Evolutionary conservation across 805 yeast genomes (phyloP).

Genomic region (Yamadazyma kitorensis): DNA sequence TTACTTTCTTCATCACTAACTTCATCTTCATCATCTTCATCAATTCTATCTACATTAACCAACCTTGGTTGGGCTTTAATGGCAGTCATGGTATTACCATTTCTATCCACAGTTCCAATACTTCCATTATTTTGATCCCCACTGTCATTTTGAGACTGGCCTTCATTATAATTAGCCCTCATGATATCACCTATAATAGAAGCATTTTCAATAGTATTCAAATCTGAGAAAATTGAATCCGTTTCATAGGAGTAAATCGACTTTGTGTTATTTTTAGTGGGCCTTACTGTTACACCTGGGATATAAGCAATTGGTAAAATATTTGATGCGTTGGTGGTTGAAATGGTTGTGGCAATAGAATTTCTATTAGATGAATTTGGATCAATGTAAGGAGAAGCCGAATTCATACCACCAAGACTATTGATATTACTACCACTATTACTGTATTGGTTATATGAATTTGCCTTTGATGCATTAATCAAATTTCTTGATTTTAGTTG

Average conservation of each 20-base stretch:
- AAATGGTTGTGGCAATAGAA: slow-evolving; percentile 58
- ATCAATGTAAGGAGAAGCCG: slow-evolving; percentile 17
- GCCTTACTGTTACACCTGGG: slow-evolving; percentile 82
- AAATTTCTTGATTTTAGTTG: slow-evolving; percentile 11
- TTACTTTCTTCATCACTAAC: slow-evolving; percentile 18
- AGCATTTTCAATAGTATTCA: slow-evolving; percentile 46
- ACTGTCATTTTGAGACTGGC: slow-evolving; percentile 11
- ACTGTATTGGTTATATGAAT: neutral
- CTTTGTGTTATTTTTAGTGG: slow-evolving; percentile 43
- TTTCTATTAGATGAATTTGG: slow-evolving; percentile 22
- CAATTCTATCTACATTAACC: slow-evolving; percentile 52
- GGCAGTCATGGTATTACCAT: slow-evolving; percentile 59
- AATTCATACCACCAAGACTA: slow-evolving; percentile 1
- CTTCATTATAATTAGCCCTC: slow-evolving; percentile 19
- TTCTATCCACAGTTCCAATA: slow-evolving; percentile 15
- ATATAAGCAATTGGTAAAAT: slow-evolving; percentile 89
- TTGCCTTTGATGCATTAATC: slow-evolving; percentile 8
- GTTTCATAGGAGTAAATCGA: slow-evolving; percentile 44
- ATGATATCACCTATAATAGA: slow-evolving; percentile 41
- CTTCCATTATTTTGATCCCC: slow-evolving; percentile 9
- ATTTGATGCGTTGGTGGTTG: slow-evolving; percentile 77
- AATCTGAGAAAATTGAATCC: slow-evolving; percentile 41
- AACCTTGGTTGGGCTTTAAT: slow-evolving; percentile 72
- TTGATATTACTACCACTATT: slow-evolving; percentile 10
- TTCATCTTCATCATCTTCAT: slow-evolving; percentile 40